These are phyloP conservation scores for Flueggea neowawraea DNA, from an alignment of 441 rosid genomes.

Conservation along the genomic window DNA sequence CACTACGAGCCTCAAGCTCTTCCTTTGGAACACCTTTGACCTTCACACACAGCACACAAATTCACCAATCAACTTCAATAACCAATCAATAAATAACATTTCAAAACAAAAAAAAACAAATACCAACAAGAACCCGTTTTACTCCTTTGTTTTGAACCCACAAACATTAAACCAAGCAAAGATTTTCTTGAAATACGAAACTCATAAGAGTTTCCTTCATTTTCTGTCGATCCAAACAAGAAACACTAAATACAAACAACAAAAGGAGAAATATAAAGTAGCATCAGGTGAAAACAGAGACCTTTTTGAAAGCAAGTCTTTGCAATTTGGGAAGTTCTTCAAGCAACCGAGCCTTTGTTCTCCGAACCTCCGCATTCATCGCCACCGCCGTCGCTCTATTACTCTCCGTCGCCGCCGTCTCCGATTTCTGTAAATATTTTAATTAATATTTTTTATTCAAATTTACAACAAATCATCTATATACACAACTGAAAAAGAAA, in stretches of 20 bases:
- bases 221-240: background rate
- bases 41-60: constrained; percentile 27
- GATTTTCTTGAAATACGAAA: no score
- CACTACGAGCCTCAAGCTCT: constrained; percentile 81
- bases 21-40: constrained; percentile 81
- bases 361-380: constrained; percentile 85
- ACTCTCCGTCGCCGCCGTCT: constrained; percentile 61
- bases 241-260: background rate
- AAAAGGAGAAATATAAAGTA: no score
- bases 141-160: no score
- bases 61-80: no score
- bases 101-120: no score
- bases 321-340: constrained; percentile 92
- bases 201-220: background rate
- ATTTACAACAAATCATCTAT: background rate
- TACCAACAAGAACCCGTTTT: no score
- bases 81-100: no score
- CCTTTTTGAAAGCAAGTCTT: constrained; percentile 86
- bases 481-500: background rate
- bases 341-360: constrained; percentile 80
- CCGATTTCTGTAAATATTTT: constrained; percentile 55
- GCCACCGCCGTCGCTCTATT: constrained; percentile 78
- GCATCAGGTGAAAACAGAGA: constrained; percentile 5
- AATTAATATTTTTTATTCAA: background rate
- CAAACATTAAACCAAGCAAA: no score